Evolutionary conservation across 2,329 filamentous ascomycete species (phyloP).

Genomic region (Cladosporium sp.): DNA sequence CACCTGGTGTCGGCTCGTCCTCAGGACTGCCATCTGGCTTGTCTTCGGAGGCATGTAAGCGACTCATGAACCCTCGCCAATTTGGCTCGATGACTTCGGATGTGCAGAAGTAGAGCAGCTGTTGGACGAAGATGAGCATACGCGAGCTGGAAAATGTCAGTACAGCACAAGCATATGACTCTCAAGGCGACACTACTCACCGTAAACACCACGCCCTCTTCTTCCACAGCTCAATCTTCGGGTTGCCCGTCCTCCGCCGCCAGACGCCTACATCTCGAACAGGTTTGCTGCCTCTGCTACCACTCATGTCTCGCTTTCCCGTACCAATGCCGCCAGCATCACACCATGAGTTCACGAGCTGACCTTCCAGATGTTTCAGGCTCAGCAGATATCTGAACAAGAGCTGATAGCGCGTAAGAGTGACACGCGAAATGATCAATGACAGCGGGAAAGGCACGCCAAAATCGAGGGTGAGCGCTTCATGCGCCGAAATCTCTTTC

Average conservation of each 20-base stretch:
- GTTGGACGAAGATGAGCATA: slow-evolving; percentile 97
- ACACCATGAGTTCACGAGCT: slow-evolving; percentile 85
- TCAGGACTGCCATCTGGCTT: neutral
- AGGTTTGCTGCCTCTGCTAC: slow-evolving; percentile 5
- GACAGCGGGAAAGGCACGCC: slow-evolving; percentile 92
- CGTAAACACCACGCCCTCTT: slow-evolving; percentile 86
- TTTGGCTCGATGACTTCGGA: slow-evolving; percentile 97
- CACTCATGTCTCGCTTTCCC: slow-evolving; percentile 3
- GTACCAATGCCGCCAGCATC: slow-evolving; percentile 45
- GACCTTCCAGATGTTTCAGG: slow-evolving; percentile 82
- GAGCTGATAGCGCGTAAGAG: slow-evolving; percentile 93
- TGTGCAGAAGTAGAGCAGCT: slow-evolving; percentile 94
- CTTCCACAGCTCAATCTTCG: slow-evolving; percentile 85
- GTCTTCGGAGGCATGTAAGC: slow-evolving; percentile 55
- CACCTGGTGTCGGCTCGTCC: slow-evolving; percentile 35
- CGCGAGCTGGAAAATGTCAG: slow-evolving; percentile 44
- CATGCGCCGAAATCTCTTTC: slow-evolving; percentile 86
- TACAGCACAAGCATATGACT: neutral
- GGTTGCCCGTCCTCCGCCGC: slow-evolving; percentile 42
- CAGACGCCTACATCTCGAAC: slow-evolving; percentile 10
- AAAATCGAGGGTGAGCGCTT: slow-evolving; percentile 91
- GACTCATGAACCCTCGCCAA: slow-evolving; percentile 91
- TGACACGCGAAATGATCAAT: slow-evolving; percentile 92
- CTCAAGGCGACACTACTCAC: slow-evolving; percentile 35
- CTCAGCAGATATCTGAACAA: slow-evolving; percentile 93